These are phyloP conservation scores for Pholiota adiposa DNA, from an alignment of 1,284 basidiomycete genomes.

Conservation along the genomic window DNA sequence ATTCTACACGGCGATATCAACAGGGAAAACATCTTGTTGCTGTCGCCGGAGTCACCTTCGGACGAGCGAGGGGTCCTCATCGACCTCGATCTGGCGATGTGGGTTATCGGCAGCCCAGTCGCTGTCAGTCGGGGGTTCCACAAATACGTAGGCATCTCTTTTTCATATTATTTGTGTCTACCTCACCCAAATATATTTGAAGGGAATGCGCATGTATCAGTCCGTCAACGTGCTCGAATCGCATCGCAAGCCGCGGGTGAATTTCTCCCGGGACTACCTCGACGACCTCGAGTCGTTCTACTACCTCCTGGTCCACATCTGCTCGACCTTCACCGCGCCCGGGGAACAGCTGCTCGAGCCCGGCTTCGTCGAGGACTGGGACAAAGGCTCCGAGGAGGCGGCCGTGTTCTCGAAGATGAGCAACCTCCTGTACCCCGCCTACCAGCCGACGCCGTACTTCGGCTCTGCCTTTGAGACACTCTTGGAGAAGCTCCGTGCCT, in stretches of 20 bases:
- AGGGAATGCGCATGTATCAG: not conserved
- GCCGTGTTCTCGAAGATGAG: not conserved
- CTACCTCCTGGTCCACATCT: constrained; percentile 4
- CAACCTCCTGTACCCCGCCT: not conserved
- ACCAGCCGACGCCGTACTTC: constrained; percentile 1
- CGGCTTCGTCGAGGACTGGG: not conserved
- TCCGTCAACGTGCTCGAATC: constrained; percentile 6
- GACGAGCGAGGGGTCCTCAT: constrained; percentile 13
- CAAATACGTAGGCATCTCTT: not conserved
- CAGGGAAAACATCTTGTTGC: constrained; percentile 11
- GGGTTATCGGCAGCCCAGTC: not conserved
- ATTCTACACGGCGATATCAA: constrained; percentile 18
- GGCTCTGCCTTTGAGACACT: not conserved
- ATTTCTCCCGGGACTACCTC: not conserved
- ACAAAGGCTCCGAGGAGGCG: not conserved
- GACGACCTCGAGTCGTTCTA: constrained; percentile 15
- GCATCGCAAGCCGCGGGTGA: not conserved
- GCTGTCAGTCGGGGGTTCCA: not conserved
- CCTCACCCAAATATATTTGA: not conserved
- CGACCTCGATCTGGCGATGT: constrained; percentile 16
- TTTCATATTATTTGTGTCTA: not conserved
- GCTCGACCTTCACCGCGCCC: not conserved
- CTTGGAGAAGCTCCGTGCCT: not conserved
- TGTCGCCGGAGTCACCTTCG: not conserved
- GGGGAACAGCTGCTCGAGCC: not conserved